Base-by-base conservation (phyloP, 352 stramenopile species). In the Globisporangium uncinulatum region DNA sequence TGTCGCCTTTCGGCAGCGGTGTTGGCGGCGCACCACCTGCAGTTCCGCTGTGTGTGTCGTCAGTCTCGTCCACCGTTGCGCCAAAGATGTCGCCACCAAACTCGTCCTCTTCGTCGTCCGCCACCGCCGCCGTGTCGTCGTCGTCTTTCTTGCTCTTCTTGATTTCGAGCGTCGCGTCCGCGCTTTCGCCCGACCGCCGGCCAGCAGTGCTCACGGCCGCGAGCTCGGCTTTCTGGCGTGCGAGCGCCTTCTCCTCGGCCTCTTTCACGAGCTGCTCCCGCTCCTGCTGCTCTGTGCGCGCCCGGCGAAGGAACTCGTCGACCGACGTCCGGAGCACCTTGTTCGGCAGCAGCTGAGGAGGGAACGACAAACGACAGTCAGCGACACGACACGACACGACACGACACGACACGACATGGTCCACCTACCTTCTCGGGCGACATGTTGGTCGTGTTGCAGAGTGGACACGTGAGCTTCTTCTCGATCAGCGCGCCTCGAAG, bases 51-150 rank as follows among this genome's bases (percentile, higher is more conserved):
- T 66, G 56, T 6, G 69, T 41, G 19, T 79, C 70, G 8, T 77
- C 77, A 5, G 62, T 67, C 60, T 89, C 79, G 21, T 89, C 78
- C 11, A 59, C 73, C 13, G 24, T 4, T 29, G 81, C 82, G 6
- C 74, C 82, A 51, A 91, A 94, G 62, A 94, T 88, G 61, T 94
- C 84, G 15, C 84, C 84, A 7, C 84, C 84, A 62, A 94, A 92
- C 57, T 92, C 84, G 57, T 94, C 84, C 57, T 94, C 84, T 61
- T 88, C 82, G 4, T 89, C 83, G 37, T 86, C 83, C 2, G 76
- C 76, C 4, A 39, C 7, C 34, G 24, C 24, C 24, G 24, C 24
- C 24, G 24, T 1, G 24, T 67, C 76, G 9, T 80, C 73, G 34
- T 71, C 69, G 7, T 85, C 72, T 50, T 92, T 92, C 62, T 87